Evolutionary conservation across 148 eudicot species (phyloP), one percentile per base, ranked within the genome.

Genomic region (Polygonum maritimum): DNA sequence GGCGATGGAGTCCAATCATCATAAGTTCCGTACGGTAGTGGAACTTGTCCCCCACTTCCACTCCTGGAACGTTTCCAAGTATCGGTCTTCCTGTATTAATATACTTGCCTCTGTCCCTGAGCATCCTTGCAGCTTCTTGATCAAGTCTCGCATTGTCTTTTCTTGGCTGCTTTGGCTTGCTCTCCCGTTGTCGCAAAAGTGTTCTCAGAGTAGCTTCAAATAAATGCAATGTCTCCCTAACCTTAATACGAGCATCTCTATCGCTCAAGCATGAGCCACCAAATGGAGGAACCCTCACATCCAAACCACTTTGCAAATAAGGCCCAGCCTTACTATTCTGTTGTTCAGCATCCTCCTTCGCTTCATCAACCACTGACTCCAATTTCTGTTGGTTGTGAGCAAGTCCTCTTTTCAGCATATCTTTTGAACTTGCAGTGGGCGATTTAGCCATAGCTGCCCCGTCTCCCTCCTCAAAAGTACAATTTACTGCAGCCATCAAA

Each of bases 171-270:
- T 62, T 73, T 44, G 79, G 45, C 67, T 74, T 83, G 55, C 76
- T 62, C 84, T 85, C 84, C 81, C 88, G 91, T 62, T 82, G 82
- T 83, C 86, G 98, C 82, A 87, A 79, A 55, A 91, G 78, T 81
- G 91, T 91, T 79, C 93, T 85, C 60, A 88, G 85, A 73, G 86
- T 62, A 69, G 57, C 84, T 57, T 89, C 89, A 79, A 88, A 91
- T 39, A 85, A 78, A 47, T 89, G 84, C 39, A 91, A 81, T 26
- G 86, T 83, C 76, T 94, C 97, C 74, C 88, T 84, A 45, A 90
- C 95, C 84, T 79, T 87, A 54, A 78, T 76, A 13, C 97, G 93
- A 75, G 81, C 82, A 74, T 83, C 86, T 72, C 82, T 83, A 62
- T 69, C 65, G 74, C 80, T 71, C 8, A 87, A 83, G 62, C 81